Evolutionary conservation across 495 filamentous ascomycete species (phyloP).

Genomic region (Tuber brumale): DNA sequence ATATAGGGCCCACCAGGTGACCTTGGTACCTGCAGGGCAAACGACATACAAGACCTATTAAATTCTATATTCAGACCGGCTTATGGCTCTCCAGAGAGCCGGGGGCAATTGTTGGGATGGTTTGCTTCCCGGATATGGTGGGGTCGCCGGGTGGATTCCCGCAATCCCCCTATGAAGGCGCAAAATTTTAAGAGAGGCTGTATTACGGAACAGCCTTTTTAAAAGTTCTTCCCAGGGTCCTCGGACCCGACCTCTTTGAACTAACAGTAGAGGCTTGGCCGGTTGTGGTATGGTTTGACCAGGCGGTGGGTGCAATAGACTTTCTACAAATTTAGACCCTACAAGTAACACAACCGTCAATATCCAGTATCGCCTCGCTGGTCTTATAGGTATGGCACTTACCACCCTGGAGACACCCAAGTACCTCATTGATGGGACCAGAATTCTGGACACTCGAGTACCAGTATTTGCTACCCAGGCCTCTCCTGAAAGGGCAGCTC

Average conservation of each 20-base stretch:
- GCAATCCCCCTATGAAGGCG: neutral
- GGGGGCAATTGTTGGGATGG: neutral
- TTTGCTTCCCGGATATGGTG: neutral
- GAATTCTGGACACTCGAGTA: neutral
- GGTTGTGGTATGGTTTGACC: neutral
- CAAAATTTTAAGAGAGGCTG: neutral
- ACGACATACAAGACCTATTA: neutral
- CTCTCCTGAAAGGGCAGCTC: neutral
- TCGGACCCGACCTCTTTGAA: neutral
- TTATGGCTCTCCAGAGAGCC: neutral
- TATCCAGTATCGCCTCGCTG: neutral
- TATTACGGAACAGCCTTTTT: constrained; percentile 1
- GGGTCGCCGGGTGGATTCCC: neutral
- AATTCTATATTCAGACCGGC: neutral
- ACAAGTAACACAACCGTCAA: neutral
- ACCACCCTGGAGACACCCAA: neutral
- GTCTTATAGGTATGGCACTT: neutral
- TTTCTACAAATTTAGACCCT: neutral
- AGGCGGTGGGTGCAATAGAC: neutral
- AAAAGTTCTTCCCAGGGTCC: neutral
- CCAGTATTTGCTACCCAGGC: neutral
- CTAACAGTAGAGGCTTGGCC: neutral
- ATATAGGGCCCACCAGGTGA: neutral
- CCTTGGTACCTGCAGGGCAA: neutral
- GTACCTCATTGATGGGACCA: neutral